Base-by-base conservation (phyloP, 257 asterid species). In the Hygrophila difformis region DNA sequence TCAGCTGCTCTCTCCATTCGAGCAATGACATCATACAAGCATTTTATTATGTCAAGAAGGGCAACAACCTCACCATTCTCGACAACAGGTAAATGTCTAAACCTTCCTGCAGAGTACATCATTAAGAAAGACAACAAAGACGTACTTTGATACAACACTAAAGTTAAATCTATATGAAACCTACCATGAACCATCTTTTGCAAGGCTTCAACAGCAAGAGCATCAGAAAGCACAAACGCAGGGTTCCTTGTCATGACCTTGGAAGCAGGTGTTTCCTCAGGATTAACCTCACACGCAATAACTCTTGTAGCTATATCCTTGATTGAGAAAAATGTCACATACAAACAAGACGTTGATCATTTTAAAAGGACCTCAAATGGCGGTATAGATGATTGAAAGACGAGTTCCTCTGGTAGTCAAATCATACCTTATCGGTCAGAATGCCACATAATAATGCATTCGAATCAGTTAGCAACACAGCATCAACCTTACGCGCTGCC, bases 171-270 rank as follows among this genome's bases (percentile, higher is more conserved):
- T 20, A 18, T 49, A 43, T 39, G 44, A 50, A 59, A 61, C 54
- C 20, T 31, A 91, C 96, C 98, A 68, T 80, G 93, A 22, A 91
- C 99, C 99, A 91, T 91, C 81, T 91, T 91, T 55, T 91, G 99
- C 71, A 91, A 58, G 62, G 99, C 99, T 66, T 91, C 99, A 12
- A 86, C 99, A 42, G 99, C 96, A 51, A 82, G 94, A 29, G 99
- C 77, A 63, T 91, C 99, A 8, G 99, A 91, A 28, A 91, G 94
- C 60, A 91, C 99, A 58, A 91, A 91, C 16, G 74, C 84, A 1
- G 99, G 99, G 38, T 86, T 91, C 68, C 80, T 80, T 14, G 99
- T 91, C 99, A 91, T 91, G 38, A 91, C 92, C 60, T 76, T 78
- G 26, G 96, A 91, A 57, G 75, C 99, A 19, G 87, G 89, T 18